Evolutionary conservation across 345 rosid species (phyloP), one percentile per base, ranked within the genome.

Genomic region (Bruguiera gymnorhiza): DNA sequence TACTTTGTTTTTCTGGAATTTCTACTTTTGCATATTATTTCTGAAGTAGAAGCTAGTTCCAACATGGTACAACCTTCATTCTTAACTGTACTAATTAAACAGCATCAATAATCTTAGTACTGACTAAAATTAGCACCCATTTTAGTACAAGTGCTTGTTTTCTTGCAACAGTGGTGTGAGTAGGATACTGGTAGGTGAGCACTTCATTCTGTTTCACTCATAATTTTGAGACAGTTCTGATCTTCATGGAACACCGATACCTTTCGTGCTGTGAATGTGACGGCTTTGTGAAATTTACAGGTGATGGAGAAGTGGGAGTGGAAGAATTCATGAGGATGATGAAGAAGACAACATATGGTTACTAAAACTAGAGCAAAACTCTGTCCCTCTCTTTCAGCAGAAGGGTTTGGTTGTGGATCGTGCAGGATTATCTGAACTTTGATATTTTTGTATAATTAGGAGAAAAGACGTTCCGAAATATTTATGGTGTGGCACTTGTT

Each of bases 241-340:
- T 24, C 60, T 56, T 23, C 6, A 8, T 24, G 60, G 30, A n/a
- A n/a, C 20, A 21, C 18, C 11, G 8, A 6, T 29, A 51, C 9
- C 18, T 57, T 55, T 20, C 61, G 65, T 23, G 24, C 13, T 20
- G 34, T 20, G 50, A 6, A 20, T 73, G 18, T 61, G 30, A 58
- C 65, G 57, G 13, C 50, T 68, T 23, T 27, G 24, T 60, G 72
- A 74, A 52, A 70, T 65, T 70, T 30, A 51, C 81, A 92, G 97
- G 61, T 72, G 96, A 92, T 75, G 90, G 90, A 62, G 92, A 89
- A 83, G 89, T 92, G 60, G 71, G 69, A 54, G 5, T 73, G 20
- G 87, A 92, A 1, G 96, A 92, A 61, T 92, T 92, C 76, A 67
- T 85, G 66, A 81, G 67, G 85, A 88, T 86, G 86, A 92, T 89